Evolutionary conservation across 768 basidiomycete genomes (phyloP), one percentile per base, ranked within the genome.

Genomic region (Kwoniella newhampshirensis): DNA sequence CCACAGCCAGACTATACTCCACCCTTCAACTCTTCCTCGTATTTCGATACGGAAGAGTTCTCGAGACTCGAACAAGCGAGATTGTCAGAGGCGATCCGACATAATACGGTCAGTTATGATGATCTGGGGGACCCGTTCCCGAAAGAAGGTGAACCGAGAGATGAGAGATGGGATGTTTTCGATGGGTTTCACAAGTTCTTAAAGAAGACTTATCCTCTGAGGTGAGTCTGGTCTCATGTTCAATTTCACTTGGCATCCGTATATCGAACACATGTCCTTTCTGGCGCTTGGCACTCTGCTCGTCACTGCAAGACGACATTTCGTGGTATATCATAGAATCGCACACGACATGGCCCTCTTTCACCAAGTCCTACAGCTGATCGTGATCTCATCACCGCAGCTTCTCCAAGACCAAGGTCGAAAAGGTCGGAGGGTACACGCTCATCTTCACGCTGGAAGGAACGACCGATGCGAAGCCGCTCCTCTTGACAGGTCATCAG

Each of bases 101-200:
- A 27, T 36, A 20, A 20, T 27, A 47, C 45, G 20, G 26, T 47
- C 27, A 27, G 45, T 20, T 47, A 47, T 47, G 45, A 47, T 28
- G 45, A 47, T 47, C n/a, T 47, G 20, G 27, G 25, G 6, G 45
- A 47, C 26, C 45, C 45, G 8, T 20, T 21, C 8, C 20, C 18
- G 4, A n/a, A 6, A 5, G 17, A 23, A 42, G 41, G 41, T 6
- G 23, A 23, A n/a, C 5, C 5, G 41, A 27, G 45, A n/a, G 45
- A 47, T 21, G 45, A 23, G n/a, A 21, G 45, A 47, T 47, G 45
- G 45, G 45, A 47, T 47, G 27, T 17, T 11, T 47, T 47, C 26
- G 20, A 20, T 17, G 11, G 13, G 17, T 47, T 47, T 23, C 45
- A 47, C 8, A 20, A 11, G 7, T 47, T 23, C n/a, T n/a, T 47